Base-by-base conservation (phyloP, 441 rosid genomes). In the Euphorbia corollata region DNA sequence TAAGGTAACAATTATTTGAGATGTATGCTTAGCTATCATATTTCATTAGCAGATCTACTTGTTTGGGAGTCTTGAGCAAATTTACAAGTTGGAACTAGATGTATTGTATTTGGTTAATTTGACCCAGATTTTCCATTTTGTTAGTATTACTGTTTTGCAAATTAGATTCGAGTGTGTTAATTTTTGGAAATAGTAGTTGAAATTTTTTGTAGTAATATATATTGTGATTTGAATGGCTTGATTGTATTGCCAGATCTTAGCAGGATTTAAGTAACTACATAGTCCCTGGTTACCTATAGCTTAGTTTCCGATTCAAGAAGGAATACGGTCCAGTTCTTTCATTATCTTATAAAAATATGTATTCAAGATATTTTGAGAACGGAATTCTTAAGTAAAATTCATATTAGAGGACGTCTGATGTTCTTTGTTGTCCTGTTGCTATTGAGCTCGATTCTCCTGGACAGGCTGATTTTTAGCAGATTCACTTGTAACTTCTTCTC, bases 371-470 rank as follows among this genome's bases (percentile, higher is more conserved):
- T 13, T 45, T 64, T 1, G 19, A 30, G 24, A 15, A n/a, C 22
- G 48, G 3, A 16, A 23, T 15, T 48, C 34, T 22, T 60, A 32
- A 61, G 43, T 58, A 18, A 41, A 19, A 48, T 48, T 64, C 38
- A 48, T 47, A 18, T 48, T 22, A 23, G 8, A 68, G 16, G 12
- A 61, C 30, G 19, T 45, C 32, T 47, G 36, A 63, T 8, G 22
- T 43, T 55, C 6, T 13, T 39, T 53, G 43, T 19, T 8, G 39
- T 3, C 22, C 50, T 16, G 19, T 67, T 23, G 32, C 27, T 41
- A 18, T 66, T 38, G 30, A 56, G 62, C 53, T 36, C 59, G 19
- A 51, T 48, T 36, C 30, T 27, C 36, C 59, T 43, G 41, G 67
- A 12, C 61, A 11, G 23, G 38, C 69, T 39, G 22, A 63, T 16